Base-by-base conservation (phyloP, 441 rosid species). In the Erodium texanum region DNA sequence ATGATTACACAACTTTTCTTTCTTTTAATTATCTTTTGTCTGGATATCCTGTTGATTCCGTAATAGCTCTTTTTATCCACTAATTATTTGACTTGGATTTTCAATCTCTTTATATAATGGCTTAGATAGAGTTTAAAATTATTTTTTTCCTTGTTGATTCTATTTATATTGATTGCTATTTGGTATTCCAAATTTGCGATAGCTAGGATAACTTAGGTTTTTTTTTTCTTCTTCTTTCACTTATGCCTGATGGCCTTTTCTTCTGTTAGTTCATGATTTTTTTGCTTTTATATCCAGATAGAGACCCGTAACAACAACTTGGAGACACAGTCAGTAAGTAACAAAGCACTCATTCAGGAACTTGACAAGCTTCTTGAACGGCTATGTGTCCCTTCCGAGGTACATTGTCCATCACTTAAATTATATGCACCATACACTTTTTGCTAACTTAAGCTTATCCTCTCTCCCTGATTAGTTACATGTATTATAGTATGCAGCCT, bases 311-410 rank as follows among this genome's bases (percentile, higher is more conserved):
- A 92, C 81, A 95, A 92, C 87, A 92, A 87, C 74, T 80, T 95
- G 80, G 99, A 90, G 85, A 89, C 87, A 95, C 97, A 92, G 73
- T 90, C 97, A 81, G 97, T 89, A 66, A 95, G 89, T 83, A 92
- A 88, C 72, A 88, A 83, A 77, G 82, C 95, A 67, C 96, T 95
- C 72, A 90, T 95, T 64, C 92, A 82, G 76, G 98, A 90, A 73
- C 98, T 95, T 75, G 99, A 95, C 75, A 92, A 86, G 86, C 89
- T 95, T 80, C 83, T 92, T 74, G 93, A 89, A 69, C 85, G 93
- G 34, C 65, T 95, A 76, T 83, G 81, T 63, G 92, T 95, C 69
- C 99, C 98, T 83, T 82, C 99, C 22, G 95, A 90, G 89, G 99
- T 90, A 76, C 78, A 79, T 64, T 61, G 3, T 70, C 19, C 52